Conservation (phyloP, 2,329 filamentous ascomycete genomes). For the Ceratocystis variospora region DNA sequence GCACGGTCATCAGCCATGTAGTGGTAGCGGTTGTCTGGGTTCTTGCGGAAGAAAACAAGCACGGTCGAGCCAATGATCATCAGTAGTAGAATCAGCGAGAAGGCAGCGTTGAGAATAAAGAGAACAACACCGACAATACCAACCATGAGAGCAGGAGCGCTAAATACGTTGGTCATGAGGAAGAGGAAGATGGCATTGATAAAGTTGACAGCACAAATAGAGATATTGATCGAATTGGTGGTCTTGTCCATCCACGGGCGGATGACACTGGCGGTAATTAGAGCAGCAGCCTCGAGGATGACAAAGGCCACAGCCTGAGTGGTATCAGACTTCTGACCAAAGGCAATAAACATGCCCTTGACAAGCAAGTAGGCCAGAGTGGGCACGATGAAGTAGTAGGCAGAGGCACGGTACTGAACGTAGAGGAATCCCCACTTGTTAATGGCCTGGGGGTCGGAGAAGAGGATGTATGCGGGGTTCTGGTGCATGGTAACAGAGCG, state of each 20-base stretch:
- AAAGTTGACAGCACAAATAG: slow-evolving; percentile 81
- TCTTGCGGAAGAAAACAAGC: slow-evolving; percentile 73
- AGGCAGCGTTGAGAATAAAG: slow-evolving; percentile 75
- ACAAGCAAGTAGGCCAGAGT: slow-evolving; percentile 64
- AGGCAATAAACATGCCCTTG: slow-evolving; percentile 79
- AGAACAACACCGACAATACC: slow-evolving; percentile 82
- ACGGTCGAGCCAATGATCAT: slow-evolving; percentile 52
- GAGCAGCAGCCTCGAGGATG: slow-evolving; percentile 63
- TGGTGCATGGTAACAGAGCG: slow-evolving; percentile 84
- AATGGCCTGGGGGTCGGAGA: slow-evolving; percentile 81
- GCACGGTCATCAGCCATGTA: slow-evolving; percentile 93
- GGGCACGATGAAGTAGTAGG: slow-evolving; percentile 88
- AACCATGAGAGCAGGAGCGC: slow-evolving; percentile 66
- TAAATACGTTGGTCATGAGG: slow-evolving; percentile 77
- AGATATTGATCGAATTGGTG: slow-evolving; percentile 91
- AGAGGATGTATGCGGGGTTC: slow-evolving; percentile 93
- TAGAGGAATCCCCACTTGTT: slow-evolving; percentile 99
- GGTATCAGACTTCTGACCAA: slow-evolving; percentile 55
- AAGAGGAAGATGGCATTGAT: slow-evolving; percentile 79
- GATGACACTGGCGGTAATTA: slow-evolving; percentile 66
- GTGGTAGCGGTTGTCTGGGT: slow-evolving; percentile 88
- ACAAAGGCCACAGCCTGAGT: slow-evolving; percentile 73
- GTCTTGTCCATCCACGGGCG: slow-evolving; percentile 98
- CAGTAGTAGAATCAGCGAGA: slow-evolving; percentile 67
- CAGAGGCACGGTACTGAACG: slow-evolving; percentile 87